Conservation (phyloP, 257 asterid genomes). For the Catharanthus roseus region DNA sequence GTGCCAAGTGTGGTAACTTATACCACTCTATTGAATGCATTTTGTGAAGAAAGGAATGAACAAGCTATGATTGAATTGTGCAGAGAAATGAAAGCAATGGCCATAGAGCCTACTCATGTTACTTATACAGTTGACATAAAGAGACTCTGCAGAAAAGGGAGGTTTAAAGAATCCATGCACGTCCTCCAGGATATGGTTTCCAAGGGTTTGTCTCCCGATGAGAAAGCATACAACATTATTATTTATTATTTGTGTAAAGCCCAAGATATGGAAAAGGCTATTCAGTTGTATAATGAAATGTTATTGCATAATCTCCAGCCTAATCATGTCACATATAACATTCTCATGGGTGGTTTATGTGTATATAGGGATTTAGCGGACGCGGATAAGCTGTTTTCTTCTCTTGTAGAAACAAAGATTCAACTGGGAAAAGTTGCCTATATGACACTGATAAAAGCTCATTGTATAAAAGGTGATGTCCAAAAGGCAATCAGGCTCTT, state of each 20-base stretch:
- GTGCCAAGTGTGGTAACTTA: constrained; percentile 55
- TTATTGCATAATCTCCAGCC: constrained; percentile 39
- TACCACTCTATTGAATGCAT: constrained; percentile 67
- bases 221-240: constrained; percentile 48
- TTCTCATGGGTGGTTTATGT: constrained; percentile 66
- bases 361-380: constrained; percentile 38
- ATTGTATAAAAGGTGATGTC: constrained; percentile 68
- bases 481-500: constrained; percentile 50
- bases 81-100: constrained; percentile 48
- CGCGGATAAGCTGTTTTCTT: constrained; percentile 51
- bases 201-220: constrained; percentile 56
- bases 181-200: constrained; percentile 44
- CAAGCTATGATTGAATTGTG: constrained; percentile 33
- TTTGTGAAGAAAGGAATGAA: constrained; percentile 43
- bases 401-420: constrained; percentile 33
- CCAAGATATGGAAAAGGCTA: constrained; percentile 37
- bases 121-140: constrained; percentile 71
- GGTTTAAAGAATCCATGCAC: constrained; percentile 41
- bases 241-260: constrained; percentile 54
- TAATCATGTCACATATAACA: constrained; percentile 44
- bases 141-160: constrained; percentile 47
- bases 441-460: constrained; percentile 67
- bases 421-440: constrained; percentile 55
- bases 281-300: constrained; percentile 47
- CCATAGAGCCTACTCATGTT: constrained; percentile 55